These are phyloP conservation scores for Quercus alba DNA, from an alignment of 306 rosid species.

Conservation along the genomic window DNA sequence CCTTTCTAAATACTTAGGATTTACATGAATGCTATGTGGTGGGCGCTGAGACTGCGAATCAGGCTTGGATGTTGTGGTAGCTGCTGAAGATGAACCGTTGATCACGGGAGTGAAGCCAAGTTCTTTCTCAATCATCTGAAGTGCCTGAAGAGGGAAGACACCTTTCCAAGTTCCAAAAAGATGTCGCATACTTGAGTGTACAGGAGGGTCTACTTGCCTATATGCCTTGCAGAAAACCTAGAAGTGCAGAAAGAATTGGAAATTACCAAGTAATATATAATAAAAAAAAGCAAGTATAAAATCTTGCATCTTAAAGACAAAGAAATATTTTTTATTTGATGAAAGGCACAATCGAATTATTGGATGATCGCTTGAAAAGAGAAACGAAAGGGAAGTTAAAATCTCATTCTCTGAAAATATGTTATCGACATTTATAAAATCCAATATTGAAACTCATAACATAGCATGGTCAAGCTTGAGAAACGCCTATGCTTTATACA, in stretches of 20 bases:
- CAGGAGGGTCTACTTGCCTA: constrained; percentile 68
- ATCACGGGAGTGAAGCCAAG: constrained; percentile 56
- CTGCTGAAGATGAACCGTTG: constrained; percentile 54
- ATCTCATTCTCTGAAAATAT: background rate
- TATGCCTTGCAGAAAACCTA: constrained; percentile 94
- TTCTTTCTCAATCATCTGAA: constrained; percentile 77
- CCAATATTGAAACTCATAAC: constrained; percentile 9
- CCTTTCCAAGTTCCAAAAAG: constrained; percentile 98
- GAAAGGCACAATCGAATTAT: constrained; percentile 20
- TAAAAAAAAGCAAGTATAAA: constrained; percentile 21
- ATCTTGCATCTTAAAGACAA: constrained; percentile 12
- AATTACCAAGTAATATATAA: constrained; percentile 29
- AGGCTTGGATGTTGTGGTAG: constrained; percentile 50
- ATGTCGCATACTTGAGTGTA: constrained; percentile 80
- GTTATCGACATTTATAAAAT: constrained; percentile 5
- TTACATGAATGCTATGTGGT: constrained; percentile 83
- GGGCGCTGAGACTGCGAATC: constrained; percentile 74
- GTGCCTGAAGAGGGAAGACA: constrained; percentile 80
- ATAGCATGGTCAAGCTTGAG: constrained; percentile 1
- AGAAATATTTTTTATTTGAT: constrained; percentile 5
- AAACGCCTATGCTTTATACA: background rate
- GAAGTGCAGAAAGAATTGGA: constrained; percentile 28
- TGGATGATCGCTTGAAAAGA: constrained; percentile 14
- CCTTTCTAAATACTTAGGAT: constrained; percentile 90
- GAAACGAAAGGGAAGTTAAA: background rate